Evolutionary conservation across 768 basidiomycete genomes (phyloP).

Genomic region (Suillus tomentosus): DNA sequence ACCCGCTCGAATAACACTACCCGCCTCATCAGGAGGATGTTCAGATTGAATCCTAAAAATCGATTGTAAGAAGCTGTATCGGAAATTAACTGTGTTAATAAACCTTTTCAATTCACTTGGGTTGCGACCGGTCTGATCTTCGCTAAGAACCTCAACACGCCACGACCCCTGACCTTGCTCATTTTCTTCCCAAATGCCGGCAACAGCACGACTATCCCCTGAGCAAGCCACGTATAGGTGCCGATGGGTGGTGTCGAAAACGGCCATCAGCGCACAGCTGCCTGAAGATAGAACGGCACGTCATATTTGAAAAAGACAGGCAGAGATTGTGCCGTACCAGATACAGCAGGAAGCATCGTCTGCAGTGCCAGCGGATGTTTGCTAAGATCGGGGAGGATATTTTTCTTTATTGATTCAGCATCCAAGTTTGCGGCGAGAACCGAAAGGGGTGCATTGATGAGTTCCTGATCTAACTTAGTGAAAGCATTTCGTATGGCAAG

Average conservation of each 20-base stretch:
- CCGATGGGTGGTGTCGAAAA: conserved; percentile 81
- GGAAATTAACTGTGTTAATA: conserved; percentile 17
- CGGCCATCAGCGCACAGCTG: conserved; percentile 86
- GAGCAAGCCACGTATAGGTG: conserved; percentile 90
- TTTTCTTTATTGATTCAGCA: conserved; percentile 50
- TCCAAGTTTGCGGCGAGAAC: conserved; percentile 62
- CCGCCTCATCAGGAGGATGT: conserved; percentile 76
- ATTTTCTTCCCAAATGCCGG: conserved; percentile 83
- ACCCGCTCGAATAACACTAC: conserved; percentile 73
- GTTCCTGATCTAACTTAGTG: conserved; percentile 78
- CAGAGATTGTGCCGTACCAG: conserved; percentile 47
- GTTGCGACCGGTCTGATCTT: conserved; percentile 96
- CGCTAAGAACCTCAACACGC: conserved; percentile 91
- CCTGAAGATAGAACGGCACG: conserved; percentile 46
- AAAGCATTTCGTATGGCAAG: conserved; percentile 78
- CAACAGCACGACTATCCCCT: conserved; percentile 94
- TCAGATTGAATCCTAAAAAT: conserved; percentile 69
- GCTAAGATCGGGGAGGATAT: conserved; percentile 63
- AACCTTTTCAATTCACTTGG: conserved; percentile 82
- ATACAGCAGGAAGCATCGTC: conserved; percentile 81
- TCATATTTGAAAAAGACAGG: conserved; percentile 11
- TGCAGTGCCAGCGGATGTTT: conserved; percentile 69
- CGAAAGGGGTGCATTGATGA: conserved; percentile 76
- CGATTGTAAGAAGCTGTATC: conserved; percentile 9
- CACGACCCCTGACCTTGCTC: conserved; percentile 71